These are phyloP conservation scores for Pseudonectria foliicola DNA, from an alignment of 2,329 filamentous ascomycete genomes.

Conservation along the genomic window DNA sequence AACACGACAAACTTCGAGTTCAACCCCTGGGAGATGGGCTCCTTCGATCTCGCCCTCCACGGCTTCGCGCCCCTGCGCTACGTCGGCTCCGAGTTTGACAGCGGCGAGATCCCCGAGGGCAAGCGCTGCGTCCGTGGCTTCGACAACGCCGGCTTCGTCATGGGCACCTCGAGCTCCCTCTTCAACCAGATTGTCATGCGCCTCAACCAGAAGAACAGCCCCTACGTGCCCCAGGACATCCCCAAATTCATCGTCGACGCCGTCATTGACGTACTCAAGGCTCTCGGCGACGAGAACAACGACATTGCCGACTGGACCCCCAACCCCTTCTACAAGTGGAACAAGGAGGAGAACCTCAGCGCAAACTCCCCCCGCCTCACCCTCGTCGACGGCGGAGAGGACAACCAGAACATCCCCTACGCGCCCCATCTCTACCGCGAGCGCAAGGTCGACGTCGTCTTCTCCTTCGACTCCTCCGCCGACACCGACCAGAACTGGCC, in stretches of 20 bases:
- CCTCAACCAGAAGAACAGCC: constrained; percentile 44
- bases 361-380: constrained; percentile 49
- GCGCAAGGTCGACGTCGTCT: constrained; percentile 53
- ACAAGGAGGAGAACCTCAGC: constrained; percentile 35
- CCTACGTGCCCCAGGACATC: constrained; percentile 44
- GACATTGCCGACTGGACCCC: constrained; percentile 68
- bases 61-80: constrained; percentile 55
- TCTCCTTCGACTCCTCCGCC: constrained; percentile 58
- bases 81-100: constrained; percentile 50
- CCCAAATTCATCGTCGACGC: constrained; percentile 35
- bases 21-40: constrained; percentile 59
- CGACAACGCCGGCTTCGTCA: constrained; percentile 72
- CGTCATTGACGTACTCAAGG: constrained; percentile 42
- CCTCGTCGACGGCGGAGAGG: constrained; percentile 75
- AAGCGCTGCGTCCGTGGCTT: constrained; percentile 53
- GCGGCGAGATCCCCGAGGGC: constrained; percentile 39
- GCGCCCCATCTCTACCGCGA: constrained; percentile 50
- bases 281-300: constrained; percentile 53
- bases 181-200: constrained; percentile 70
- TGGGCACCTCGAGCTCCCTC: constrained; percentile 74
- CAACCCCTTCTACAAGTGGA: constrained; percentile 53
- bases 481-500: constrained; percentile 54
- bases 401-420: constrained; percentile 72
- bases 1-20: constrained; percentile 61
- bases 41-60: constrained; percentile 51